phyloP scores from a whole-genome alignment of 305 asterid species.

The Galium porrigens region DNA sequence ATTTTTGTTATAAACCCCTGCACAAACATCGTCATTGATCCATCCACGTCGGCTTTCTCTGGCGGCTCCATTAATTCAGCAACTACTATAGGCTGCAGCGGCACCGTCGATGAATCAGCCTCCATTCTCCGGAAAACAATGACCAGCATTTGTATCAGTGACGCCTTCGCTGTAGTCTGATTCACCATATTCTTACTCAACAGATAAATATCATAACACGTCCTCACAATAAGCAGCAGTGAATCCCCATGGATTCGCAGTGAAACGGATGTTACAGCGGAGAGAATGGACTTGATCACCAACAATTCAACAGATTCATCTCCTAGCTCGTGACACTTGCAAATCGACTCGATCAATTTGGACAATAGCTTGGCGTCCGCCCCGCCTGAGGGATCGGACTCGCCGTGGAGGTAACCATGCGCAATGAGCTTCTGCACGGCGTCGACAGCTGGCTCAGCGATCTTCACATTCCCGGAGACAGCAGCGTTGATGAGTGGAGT shows the following conservation, averaged over 20 bases:
- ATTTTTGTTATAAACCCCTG: constrained; percentile 85
- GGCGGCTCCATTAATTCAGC: constrained; percentile 86
- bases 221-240: constrained; percentile 70
- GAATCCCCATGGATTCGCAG: constrained; percentile 84
- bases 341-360: constrained; percentile 58
- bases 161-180: constrained; percentile 91
- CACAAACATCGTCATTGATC: constrained; percentile 69
- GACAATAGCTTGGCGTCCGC: constrained; percentile 56
- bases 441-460: constrained; percentile 72
- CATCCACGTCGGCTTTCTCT: constrained; percentile 75
- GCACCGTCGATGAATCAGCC: constrained; percentile 94
- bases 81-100: constrained; percentile 85
- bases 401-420: constrained; percentile 72
- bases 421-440: constrained; percentile 85
- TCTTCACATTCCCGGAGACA: constrained; percentile 49
- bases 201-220: constrained; percentile 73
- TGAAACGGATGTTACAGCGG: constrained; percentile 68
- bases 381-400: constrained; percentile 62
- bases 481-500: constrained; percentile 62
- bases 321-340: constrained; percentile 76
- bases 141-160: constrained; percentile 87
- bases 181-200: constrained; percentile 82
- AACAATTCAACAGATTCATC: constrained; percentile 67
- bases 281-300: constrained; percentile 68
- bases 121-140: constrained; percentile 96